Percentiles rank a stretch among this genome's conserved stretches.
These are phyloP conservation scores for Neopestalotiopsis rosae DNA, from an alignment of 2,329 filamentous ascomycete genomes.

Conservation along the genomic window DNA sequence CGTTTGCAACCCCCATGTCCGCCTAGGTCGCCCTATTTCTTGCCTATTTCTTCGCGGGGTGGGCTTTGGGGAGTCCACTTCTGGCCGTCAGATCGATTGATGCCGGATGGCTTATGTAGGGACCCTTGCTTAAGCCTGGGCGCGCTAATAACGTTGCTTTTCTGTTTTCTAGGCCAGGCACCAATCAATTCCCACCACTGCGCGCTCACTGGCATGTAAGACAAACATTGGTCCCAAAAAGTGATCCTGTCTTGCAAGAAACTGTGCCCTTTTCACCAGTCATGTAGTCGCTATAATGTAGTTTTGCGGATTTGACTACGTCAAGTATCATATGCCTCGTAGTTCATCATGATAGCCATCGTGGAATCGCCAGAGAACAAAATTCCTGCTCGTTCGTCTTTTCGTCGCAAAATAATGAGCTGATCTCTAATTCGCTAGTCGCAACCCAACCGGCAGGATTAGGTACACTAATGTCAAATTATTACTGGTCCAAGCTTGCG, in stretches of 20 bases:
- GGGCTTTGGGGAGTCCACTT: not conserved
- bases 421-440: constrained; percentile 12
- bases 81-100: constrained; percentile 2
- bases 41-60: not conserved
- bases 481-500: constrained; percentile 16
- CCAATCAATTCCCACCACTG: not conserved
- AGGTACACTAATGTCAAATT: not conserved
- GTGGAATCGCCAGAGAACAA: constrained; percentile 23
- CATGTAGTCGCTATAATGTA: constrained; percentile 22
- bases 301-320: constrained; percentile 19
- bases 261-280: constrained; percentile 25
- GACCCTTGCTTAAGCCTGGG: not conserved
- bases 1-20: not conserved
- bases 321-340: constrained; percentile 17
- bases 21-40: not conserved
- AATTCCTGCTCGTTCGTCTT: constrained; percentile 21
- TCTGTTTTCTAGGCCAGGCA: not conserved
- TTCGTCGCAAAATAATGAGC: constrained; percentile 27
- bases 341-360: constrained; percentile 31
- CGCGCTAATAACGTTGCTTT: not conserved
- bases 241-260: not conserved
- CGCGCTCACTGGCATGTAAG: constrained; percentile 27
- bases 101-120: not conserved
- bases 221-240: constrained; percentile 15
- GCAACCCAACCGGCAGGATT: not conserved